Evolutionary conservation across 164 flowering plant genomes (phyloP), one percentile per base, ranked within the genome.

Genomic region (Piper betle): DNA sequence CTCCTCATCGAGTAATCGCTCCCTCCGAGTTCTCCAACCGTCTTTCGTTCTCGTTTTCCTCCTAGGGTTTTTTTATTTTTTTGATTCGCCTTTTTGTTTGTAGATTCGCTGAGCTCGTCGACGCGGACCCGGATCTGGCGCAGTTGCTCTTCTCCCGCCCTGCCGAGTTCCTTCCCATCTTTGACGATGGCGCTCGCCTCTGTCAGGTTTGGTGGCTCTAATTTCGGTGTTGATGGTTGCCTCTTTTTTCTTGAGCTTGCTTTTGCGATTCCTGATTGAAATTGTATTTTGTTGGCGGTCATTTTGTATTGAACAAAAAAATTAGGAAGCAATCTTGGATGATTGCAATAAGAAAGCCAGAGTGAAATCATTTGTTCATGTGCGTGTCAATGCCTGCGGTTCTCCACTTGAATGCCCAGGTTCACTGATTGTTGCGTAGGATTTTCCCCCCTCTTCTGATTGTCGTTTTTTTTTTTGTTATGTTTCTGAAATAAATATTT

Each of bases 381-480:
- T 90, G 50, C 85, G 95, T 11, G 65, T 93, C 55, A 69, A 82
- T 63, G 37, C 75, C 53, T 19, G 69, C 11, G 92, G 97, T 40
- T 85, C 87, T 59, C 83, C 92, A 3, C 72, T 85, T 15, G 89
- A 86, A 66, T 79, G 64, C 66, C 87, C 87, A 48, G 99, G 97
- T 93, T 68, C 33, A 25, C 33, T 25, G 33, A 25, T 25, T 25
- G 33, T 25, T 25, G 33, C 33, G 33, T 25, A 25, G n/a, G 78
- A 38, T 66, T 52, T n/a, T 58, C 53, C 12, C n/a, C 57, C 48
- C 0, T 46, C 16, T 6, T 56, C 9, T 12, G 39, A 18, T 5
- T 53, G 11, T 5, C 61, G 50, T 19, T 38, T 39, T 42, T 11
- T 16, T 52, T n/a, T 17, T 52, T 40, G 10, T 4, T 61, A 3